Evolutionary conservation across 2,329 filamentous ascomycete species (phyloP), one percentile per base, ranked within the genome.

Genomic region (Trichoderma asperellum): DNA sequence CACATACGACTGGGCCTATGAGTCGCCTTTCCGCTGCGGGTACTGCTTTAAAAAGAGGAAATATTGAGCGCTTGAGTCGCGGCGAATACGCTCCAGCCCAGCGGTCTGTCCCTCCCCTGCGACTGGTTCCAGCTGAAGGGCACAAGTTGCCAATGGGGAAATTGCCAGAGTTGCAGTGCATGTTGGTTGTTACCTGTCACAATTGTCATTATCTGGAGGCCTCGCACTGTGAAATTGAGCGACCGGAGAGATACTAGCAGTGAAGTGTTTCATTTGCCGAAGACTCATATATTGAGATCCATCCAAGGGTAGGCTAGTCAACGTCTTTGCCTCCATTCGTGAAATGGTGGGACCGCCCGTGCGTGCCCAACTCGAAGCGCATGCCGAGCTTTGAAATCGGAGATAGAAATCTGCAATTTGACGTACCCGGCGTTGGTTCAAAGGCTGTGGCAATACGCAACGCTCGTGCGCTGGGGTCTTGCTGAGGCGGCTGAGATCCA

Each of bases 221-320:
- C 32, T 43, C 63, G 37, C 63, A 57, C 63, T 66, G 63, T 58
- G 40, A n/a, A 16, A 57, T 27, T 53, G 34, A 56, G 61, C 34
- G 34, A 21, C 49, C 53, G 35, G 11, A 57, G 62, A 65, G 52
- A 35, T 8, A n/a, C n/a, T n/a, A 37, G 52, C 60, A n/a, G 24
- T 16, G 18, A 24, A 18, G 21, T 4, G n/a, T 27, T 49, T 56
- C 14, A 29, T 53, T 53, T 57, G 37, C 37, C 52, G 27, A 57
- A 37, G 27, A 40, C 12, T n/a, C 32, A 52, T 52, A 32, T 43
- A 24, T 10, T 32, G 57, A 40, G 49, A 32, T 43, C 34, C 21
- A 18, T 64, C 49, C 49, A 29, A 56, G 61, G 12, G n/a, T 21
- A 43, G 34, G 5, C 40, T 58, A 49, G n/a, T 18, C 40, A 12